Conservation (phyloP, 139 green algal species). For the Chlorella sorokiniana region DNA sequence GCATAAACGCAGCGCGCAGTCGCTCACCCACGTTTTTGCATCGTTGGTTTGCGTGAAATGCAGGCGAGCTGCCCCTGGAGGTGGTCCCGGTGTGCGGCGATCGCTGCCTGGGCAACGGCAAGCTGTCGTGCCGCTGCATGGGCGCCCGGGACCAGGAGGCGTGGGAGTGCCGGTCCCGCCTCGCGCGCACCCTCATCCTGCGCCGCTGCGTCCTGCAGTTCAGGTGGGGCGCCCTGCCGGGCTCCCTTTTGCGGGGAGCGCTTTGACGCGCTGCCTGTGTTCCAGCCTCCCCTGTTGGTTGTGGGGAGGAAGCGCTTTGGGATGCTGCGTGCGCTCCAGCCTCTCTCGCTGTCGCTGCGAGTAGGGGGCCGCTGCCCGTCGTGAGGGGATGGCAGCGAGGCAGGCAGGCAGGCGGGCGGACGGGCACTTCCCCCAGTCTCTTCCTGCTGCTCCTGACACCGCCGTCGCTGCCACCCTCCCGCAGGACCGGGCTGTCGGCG, state of each 20-base stretch:
- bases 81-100: conserved; percentile 70
- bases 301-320: too few species aligned
- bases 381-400: too few species aligned
- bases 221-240: conserved; percentile 17
- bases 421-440: background rate
- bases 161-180: conserved; percentile 73
- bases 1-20: background rate
- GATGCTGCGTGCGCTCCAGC: background rate
- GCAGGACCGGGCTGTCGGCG: conserved; percentile 17
- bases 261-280: too few species aligned
- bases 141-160: conserved; percentile 62
- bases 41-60: background rate
- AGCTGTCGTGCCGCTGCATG: conserved; percentile 66
- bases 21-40: background rate
- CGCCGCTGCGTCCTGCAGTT: conserved; percentile 52
- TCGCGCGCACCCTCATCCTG: conserved; percentile 68
- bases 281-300: too few species aligned
- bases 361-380: background rate
- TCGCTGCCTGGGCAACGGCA: conserved; percentile 29
- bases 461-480: conserved; percentile 8
- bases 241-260: too few species aligned
- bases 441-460: background rate
- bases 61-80: conserved; percentile 68
- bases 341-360: background rate
- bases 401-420: too few species aligned